Base-by-base conservation (phyloP, 371 early-diverging fungal species). In the Rhizopus stolonifer region DNA sequence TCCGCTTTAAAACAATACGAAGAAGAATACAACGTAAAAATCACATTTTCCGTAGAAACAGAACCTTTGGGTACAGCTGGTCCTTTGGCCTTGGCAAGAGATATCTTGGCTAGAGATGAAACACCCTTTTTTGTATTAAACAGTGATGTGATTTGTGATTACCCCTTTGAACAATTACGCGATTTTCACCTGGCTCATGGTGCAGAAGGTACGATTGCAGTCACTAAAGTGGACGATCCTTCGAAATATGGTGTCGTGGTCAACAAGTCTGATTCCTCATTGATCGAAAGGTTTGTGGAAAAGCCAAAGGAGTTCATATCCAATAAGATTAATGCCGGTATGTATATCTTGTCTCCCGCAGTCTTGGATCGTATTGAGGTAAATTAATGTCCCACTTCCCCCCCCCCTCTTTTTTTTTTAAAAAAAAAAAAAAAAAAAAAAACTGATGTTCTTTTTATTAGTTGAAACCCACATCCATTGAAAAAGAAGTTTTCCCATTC, bases 281-380 rank as follows among this genome's bases (percentile, higher is more conserved):
- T 82, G 50, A 94, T 99, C 59, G 91, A 94, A 40, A 77, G 91
- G 11, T 99, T 99, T 74, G 95, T 99, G 23, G 99, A 99, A 75
- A 99, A 99, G 77, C 99, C 99, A 17, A 83, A 88, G 47, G 89
- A 87, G 54, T 97, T 87, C 63, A 94, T 98, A 38, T 83, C 89
- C 55, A 94, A 96, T 82, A 87, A 92, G 75, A 99, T 99, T 79
- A 99, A 99, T 76, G 99, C 99, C 33, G 99, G 99, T 55, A 92
- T 99, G 59, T 99, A 99, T 75, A 90, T 99, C 50, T 92, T 99
- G 72, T 91, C 80, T 65, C 92, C 93, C n/a, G 56, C 80, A 34
- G 87, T 99, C 18, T 72, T 99, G 49, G 80, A 96, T 47, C 88
- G 96, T 58, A 96, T 99, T 61, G 82, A 90, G 80, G 77, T 89